Base-by-base conservation (phyloP, 2,329 filamentous ascomycete genomes). In the Claviceps africana region DNA sequence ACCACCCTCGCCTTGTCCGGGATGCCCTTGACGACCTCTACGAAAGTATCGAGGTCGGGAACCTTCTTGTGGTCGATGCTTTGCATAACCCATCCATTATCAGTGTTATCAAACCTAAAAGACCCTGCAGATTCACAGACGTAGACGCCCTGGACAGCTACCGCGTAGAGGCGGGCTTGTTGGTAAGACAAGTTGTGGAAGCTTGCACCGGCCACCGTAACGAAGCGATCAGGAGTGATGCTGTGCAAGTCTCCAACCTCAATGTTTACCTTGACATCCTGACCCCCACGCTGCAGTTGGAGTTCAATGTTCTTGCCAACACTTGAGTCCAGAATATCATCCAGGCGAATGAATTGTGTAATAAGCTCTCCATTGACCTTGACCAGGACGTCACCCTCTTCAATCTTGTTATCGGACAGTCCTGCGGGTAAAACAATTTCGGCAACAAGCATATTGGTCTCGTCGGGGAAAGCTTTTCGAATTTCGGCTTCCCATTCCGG, bases 181-280 rank as follows among this genome's bases (percentile, higher is more conserved):
- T 98, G 93, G 67, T 98, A 98, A 1, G 94, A 98, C 19, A 98
- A 74, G 64, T 95, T 82, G 70, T 98, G 94, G 73, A 98, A 97
- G 54, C 89, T 91, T 25, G 84, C 93, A 21, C 93, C 94, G 43
- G 90, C 88, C 44, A 97, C 91, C 4, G 89, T 88, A 51, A 97
- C 86, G 64, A 97, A 98, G 55, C 90, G 85, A 69, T 96, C 90
- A 15, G 94, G 93, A 3, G 93, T 97, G 65, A 98, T 98, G 53
- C 79, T 79, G 71, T 98, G 93, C 56, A 98, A 76, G 65, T 98
- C 87, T 48, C 87, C 89, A 45, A 97, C 90, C 50, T 81, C 72
- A 52, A 97, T 78, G 54, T 93, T 84, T 15, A 96, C 82, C 63
- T 93, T 84, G 39, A 95, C 72, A 62, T 96, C 86, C 66, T 91